Base-by-base conservation (phyloP, 1,139 yeast genomes). In the Debaryomyces psychrophilus region DNA sequence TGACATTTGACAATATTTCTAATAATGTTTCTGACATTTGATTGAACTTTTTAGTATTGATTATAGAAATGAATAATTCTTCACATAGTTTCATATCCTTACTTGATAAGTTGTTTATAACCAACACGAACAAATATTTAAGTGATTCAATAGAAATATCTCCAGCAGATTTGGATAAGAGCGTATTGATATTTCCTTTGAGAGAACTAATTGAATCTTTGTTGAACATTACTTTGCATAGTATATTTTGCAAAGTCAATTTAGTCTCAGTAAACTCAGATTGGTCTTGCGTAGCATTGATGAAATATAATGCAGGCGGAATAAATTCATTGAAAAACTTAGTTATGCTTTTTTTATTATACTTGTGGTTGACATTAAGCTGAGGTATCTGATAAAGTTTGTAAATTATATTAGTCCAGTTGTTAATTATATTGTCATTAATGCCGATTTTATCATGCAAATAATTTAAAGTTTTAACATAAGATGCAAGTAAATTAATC, bases 41-140 rank as follows among this genome's bases (percentile, higher is more conserved):
- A 5, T 69, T 67, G 49, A 65, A 68, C 12, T 64, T 56, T 1
- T 57, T 50, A 2, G 47, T 48, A 8, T 56, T 45, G 2, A 71
- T 67, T 9, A 81, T 68, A 7, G 63, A 42, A 12, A 64, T 57
- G 53, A 71, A 82, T 2, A 77, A 51, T 5, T 68, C 64, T 58
- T 82, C 87, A 52, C 76, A 73, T 8, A 64, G 45, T n/a, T 54
- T 46, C 40, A 69, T 60, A 39, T 73, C 65, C 31, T 55, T 64
- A 12, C 58, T 43, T 8, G 67, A 57, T 17, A 67, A 49, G 34
- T 62, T 54, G 4, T 61, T 47, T 9, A 73, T 62, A 5, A 66
- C 48, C 8, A 65, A 48, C 35, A 55, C 50, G 50, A 64, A 74
- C 9, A 73, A 57, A 31, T 52, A 53, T 25, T 44, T 49, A 1